Conservation (phyloP, 768 basidiomycete species). For the Trametes cinnabarina region DNA sequence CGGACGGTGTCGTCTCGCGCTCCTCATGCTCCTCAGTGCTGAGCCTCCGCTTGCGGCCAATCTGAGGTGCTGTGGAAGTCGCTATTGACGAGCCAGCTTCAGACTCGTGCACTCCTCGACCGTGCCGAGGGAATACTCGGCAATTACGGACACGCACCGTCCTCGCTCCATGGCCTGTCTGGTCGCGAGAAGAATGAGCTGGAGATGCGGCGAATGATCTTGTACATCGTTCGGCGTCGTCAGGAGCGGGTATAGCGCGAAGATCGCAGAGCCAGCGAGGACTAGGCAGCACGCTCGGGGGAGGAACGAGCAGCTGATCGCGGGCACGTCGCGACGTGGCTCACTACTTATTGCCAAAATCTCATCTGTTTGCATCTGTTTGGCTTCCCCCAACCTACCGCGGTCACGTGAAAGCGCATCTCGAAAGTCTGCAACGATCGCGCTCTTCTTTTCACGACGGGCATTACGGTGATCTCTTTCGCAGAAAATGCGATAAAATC, state of each 20-base stretch:
- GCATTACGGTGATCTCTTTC: too few relatives aligned
- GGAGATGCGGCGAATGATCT: constrained; percentile 69
- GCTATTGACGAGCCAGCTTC: constrained; percentile 40
- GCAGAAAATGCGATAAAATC: too few relatives aligned
- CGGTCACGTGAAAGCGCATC: constrained; percentile 14
- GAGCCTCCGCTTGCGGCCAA: constrained; percentile 63
- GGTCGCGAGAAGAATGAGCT: constrained; percentile 65
- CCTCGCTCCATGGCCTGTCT: constrained; percentile 76
- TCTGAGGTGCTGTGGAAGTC: constrained; percentile 71
- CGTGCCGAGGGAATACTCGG: constrained; percentile 20
- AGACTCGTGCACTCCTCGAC: constrained; percentile 23
- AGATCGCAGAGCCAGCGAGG: background rate
- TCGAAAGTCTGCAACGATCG: too few relatives aligned
- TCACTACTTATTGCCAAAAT: constrained; percentile 5
- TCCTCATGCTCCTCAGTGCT: constrained; percentile 46
- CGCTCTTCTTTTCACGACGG: too few relatives aligned
- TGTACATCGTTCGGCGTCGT: constrained; percentile 52
- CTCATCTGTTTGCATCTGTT: constrained; percentile 14
- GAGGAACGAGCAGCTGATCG: constrained; percentile 5
- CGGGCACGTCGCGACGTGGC: constrained; percentile 21
- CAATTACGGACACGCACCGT: constrained; percentile 48
- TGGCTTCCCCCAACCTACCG: constrained; percentile 6
- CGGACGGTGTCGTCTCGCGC: constrained; percentile 35
- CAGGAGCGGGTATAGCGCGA: background rate
- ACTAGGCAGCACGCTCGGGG: background rate